Base-by-base conservation (phyloP, 2,329 filamentous ascomycete species). In the Epichloe amarillans region DNA sequence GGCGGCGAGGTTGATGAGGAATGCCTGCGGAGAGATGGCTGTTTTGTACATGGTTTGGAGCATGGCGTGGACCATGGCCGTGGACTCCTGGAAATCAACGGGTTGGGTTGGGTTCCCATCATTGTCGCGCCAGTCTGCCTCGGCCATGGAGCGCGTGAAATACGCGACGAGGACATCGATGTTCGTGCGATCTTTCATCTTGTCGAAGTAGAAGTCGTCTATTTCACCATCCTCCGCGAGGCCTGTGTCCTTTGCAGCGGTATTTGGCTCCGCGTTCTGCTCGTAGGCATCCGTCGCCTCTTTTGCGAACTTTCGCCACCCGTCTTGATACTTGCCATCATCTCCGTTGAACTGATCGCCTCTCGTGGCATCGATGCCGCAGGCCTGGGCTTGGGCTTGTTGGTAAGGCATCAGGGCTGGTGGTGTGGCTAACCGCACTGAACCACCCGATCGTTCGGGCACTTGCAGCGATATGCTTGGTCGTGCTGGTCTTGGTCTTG, bases 361-460 rank as follows among this genome's bases (percentile, higher is more conserved):
- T 19, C 23, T 36, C 33, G 14, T 11, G 35, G 14, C 23, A 30
- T 45, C 17, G 7, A 12, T 15, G 23, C 40, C 41, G 14, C 45
- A 45, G 17, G 39, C 46, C 12, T 41, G 15, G 41, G 11, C 26
- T 17, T 46, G 44, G 5, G 17, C 77, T 64, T 10, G 73, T 71
- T 0, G 76, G 76, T 2, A 67, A 1, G 54, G 56, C 15, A 55
- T 53, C 23, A 57, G 76, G 1, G 69, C 66, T 7, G 73, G 73
- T 36, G 76, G 76, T 8, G 82, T 85, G 23, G 82, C 80, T 14
- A 85, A 68, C 52, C 80, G 72, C 0, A 85, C 79, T 3, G 76
- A 72, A 1, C 80, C 80, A 1, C 79, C 72, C 17, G 74, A 68
- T 52, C 82, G 74, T 56, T 80, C 73, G 0, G 69, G 68, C 3